Evolutionary conservation across 179 eudicot genomes (phyloP).

Genomic region (Camellia oleifera): DNA sequence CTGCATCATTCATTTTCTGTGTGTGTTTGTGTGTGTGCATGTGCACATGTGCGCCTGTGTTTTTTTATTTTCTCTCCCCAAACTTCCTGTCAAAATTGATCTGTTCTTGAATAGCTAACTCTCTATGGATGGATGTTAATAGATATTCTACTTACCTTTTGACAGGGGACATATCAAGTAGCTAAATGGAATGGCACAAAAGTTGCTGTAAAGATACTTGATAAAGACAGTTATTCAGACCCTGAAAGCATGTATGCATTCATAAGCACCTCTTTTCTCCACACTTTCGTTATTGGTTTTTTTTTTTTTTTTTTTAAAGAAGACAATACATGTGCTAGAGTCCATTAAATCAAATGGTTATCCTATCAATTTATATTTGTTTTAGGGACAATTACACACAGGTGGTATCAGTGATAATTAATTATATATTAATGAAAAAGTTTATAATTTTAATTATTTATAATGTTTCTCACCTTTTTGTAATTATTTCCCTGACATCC

Average conservation of each 20-base stretch:
- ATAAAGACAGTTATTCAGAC: conserved; percentile 85
- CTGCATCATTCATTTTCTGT: not conserved
- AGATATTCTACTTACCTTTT: conserved; percentile 11
- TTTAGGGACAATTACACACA: too few relatives aligned
- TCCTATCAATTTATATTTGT: not conserved
- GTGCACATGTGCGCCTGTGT: not conserved
- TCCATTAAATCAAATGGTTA: not conserved
- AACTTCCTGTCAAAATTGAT: not conserved
- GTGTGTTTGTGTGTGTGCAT: not conserved
- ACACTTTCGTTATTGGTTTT: not conserved
- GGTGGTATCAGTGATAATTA: too few relatives aligned
- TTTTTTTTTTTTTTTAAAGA: not conserved
- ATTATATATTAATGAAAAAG: too few relatives aligned
- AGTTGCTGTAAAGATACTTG: conserved; percentile 96
- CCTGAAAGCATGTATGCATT: conserved; percentile 80
- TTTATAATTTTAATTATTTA: too few relatives aligned
- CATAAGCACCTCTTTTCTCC: not conserved
- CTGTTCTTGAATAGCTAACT: not conserved
- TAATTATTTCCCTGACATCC: too few relatives aligned
- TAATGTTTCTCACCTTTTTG: too few relatives aligned
- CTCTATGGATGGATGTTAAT: not conserved
- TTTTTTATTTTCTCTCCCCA: not conserved
- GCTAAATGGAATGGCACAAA: conserved; percentile 99
- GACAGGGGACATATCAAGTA: conserved; percentile 84
- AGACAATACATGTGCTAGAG: not conserved